phyloP scores from a whole-genome alignment of 179 eudicot genomes.

The Corrigiola litoralis region DNA sequence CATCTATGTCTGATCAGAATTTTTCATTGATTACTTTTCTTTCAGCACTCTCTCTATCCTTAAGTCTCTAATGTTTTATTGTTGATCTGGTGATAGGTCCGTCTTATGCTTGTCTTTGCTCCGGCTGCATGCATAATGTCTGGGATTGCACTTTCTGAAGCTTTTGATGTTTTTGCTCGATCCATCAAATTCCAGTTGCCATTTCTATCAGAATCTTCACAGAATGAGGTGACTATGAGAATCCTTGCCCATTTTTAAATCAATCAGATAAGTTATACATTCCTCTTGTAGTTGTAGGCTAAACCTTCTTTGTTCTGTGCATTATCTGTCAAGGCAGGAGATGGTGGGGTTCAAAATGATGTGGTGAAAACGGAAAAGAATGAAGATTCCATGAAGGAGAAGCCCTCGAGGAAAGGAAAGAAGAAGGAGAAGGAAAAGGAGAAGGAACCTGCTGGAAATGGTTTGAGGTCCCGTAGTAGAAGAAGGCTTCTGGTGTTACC shows the following conservation, averaged over 20 bases:
- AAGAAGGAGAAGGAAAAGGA: constrained; percentile 79
- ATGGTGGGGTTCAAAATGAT: constrained; percentile 42
- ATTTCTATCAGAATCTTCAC: constrained; percentile 31
- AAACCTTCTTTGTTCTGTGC: constrained; percentile 14
- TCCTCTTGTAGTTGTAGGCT: constrained; percentile 15
- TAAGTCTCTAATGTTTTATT: constrained; percentile 3
- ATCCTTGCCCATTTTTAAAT: not conserved
- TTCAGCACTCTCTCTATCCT: not conserved
- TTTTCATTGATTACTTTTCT: not conserved
- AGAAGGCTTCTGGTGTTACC: constrained; percentile 82
- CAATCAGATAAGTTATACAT: not conserved
- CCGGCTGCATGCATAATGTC: constrained; percentile 99
- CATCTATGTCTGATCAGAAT: not conserved
- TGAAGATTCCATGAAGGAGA: constrained; percentile 52
- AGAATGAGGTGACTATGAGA: constrained; percentile 35
- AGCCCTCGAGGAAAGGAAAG: constrained; percentile 56
- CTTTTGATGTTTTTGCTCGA: constrained; percentile 75
- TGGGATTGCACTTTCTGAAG: constrained; percentile 96
- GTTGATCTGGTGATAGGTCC: constrained; percentile 57
- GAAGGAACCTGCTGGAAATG: constrained; percentile 38
- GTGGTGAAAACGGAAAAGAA: constrained; percentile 47
- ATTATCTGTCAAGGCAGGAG: constrained; percentile 65
- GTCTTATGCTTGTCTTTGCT: constrained; percentile 96
- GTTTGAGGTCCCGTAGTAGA: constrained; percentile 45
- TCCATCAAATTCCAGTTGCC: constrained; percentile 75